Conservation (phyloP, 305 asterid species). For the Salvia sclarea region DNA sequence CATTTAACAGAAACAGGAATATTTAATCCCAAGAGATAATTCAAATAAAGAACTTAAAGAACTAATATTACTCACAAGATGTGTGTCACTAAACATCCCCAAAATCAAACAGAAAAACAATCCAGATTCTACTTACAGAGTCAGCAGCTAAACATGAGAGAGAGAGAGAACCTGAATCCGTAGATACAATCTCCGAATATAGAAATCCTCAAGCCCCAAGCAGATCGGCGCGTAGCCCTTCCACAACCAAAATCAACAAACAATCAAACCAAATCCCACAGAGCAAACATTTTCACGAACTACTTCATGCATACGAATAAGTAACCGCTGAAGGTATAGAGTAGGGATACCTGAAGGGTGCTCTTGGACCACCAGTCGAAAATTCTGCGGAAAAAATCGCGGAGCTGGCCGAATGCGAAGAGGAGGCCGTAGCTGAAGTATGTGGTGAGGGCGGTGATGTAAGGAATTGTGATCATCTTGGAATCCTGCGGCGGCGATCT, state of each 20-base stretch:
- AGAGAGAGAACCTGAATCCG: constrained; percentile 79
- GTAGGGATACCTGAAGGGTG: constrained; percentile 64
- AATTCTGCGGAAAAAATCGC: constrained; percentile 81
- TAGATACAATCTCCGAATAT: constrained; percentile 80
- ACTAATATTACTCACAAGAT: not conserved
- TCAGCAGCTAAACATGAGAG: no score
- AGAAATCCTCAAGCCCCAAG: constrained; percentile 98
- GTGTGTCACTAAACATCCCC: constrained; percentile 2
- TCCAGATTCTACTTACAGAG: not conserved
- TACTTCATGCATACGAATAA: not conserved
- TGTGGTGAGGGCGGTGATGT: constrained; percentile 90
- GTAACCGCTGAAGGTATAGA: not conserved
- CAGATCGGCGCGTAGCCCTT: constrained; percentile 99
- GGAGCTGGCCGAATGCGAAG: constrained; percentile 91
- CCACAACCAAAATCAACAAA: constrained; percentile 28
- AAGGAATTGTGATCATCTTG: constrained; percentile 90
- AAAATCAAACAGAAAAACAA: constrained; percentile 1
- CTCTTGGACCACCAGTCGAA: constrained; percentile 74
- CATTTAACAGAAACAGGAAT: constrained; percentile 7
- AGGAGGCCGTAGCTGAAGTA: constrained; percentile 97
- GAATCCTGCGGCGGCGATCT: constrained; percentile 40
- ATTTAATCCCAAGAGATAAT: not conserved
- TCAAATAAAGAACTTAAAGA: not conserved
- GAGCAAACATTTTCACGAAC: not conserved
- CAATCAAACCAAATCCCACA: constrained; percentile 23